phyloP scores from a whole-genome alignment of 805 yeast genomes.

The Danielia oregonensis region DNA sequence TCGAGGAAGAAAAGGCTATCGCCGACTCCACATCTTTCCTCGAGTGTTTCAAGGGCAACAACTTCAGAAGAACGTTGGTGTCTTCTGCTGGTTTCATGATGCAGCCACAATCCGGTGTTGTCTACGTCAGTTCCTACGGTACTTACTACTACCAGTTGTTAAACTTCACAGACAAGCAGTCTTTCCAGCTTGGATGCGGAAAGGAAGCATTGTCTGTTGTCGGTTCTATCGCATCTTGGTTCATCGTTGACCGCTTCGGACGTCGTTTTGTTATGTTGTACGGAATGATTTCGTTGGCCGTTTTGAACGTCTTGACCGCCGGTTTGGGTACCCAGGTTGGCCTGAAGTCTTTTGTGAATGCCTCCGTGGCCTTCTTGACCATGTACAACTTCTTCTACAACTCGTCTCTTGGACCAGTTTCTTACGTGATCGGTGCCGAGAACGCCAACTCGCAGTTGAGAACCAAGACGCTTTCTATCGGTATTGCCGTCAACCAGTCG shows the following conservation, averaged over 20 bases:
- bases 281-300: slow-evolving; percentile 21
- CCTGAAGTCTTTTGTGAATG: slow-evolving; percentile 27
- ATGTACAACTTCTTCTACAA: slow-evolving; percentile 29
- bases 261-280: slow-evolving; percentile 24
- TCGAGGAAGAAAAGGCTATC: background rate
- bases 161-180: background rate
- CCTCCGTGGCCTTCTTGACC: slow-evolving; percentile 17
- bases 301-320: slow-evolving; percentile 23
- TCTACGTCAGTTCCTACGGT: background rate
- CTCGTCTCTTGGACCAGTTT: slow-evolving; percentile 40
- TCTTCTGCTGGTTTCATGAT: background rate
- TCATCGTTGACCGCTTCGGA: slow-evolving; percentile 25
- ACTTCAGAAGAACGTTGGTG: background rate
- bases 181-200: slow-evolving; percentile 18
- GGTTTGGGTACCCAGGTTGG: slow-evolving; percentile 21
- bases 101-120: background rate
- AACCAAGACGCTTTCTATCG: slow-evolving; percentile 36
- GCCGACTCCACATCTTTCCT: too few relatives aligned
- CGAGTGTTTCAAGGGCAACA: background rate
- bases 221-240: slow-evolving; percentile 29
- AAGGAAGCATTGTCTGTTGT: slow-evolving; percentile 28
- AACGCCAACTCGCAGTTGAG: slow-evolving; percentile 37
- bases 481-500: slow-evolving; percentile 25
- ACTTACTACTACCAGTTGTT: slow-evolving; percentile 1
- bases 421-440: slow-evolving; percentile 38